Conservation (phyloP, 2,329 filamentous ascomycete genomes). For the Scolecobasidium constrictum region DNA sequence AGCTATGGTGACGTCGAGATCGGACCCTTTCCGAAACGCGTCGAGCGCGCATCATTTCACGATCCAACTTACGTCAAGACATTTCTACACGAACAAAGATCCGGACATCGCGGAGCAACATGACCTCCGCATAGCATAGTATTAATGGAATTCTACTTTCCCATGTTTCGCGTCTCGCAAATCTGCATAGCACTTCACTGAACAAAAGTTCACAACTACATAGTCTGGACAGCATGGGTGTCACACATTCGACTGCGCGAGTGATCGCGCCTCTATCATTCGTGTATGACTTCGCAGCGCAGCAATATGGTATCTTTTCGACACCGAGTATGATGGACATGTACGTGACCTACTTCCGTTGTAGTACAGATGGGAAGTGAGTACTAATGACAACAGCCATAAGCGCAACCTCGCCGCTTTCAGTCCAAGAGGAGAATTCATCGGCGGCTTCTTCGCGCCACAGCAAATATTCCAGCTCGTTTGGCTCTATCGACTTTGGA, state of each 20-base stretch:
- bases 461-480: slow-evolving; percentile 48
- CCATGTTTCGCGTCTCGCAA: too few species aligned
- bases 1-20: too few species aligned
- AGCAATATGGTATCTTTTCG: slow-evolving; percentile 49
- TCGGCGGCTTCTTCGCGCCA: slow-evolving; percentile 50
- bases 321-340: slow-evolving; percentile 49
- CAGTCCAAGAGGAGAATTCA: slow-evolving; percentile 47
- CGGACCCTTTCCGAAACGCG: too few species aligned
- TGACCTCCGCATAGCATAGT: too few species aligned
- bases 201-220: not conserved
- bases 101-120: too few species aligned
- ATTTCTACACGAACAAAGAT: too few species aligned
- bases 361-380: too few species aligned
- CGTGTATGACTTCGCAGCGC: slow-evolving; percentile 44
- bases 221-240: slow-evolving; percentile 37
- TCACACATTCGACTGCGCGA: slow-evolving; percentile 42
- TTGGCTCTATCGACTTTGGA: slow-evolving; percentile 47
- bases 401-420: slow-evolving; percentile 48
- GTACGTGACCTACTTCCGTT: too few species aligned
- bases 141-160: too few species aligned
- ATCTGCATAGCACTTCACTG: not conserved
- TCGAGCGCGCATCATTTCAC: too few species aligned
- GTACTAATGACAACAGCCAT: too few species aligned
- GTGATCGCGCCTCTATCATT: slow-evolving; percentile 45
- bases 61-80: too few species aligned